These are phyloP conservation scores for Aureobasidium sp. DNA, from an alignment of 2,329 filamentous ascomycete species.

Conservation along the genomic window DNA sequence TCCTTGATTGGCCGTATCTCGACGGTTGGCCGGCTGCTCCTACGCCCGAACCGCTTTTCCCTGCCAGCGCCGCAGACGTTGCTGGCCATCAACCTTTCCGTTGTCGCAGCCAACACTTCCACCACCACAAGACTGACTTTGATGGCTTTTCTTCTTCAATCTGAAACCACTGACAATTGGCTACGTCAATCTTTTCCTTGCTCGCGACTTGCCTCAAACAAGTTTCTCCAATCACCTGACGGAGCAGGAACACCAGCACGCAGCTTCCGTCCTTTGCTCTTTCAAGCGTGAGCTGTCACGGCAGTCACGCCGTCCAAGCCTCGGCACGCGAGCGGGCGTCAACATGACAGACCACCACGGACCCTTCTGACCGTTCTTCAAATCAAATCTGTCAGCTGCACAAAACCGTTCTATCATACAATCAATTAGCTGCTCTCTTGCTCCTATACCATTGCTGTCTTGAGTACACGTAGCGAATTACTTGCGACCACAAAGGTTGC, in stretches of 20 bases:
- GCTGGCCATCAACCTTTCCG: not conserved
- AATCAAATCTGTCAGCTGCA: not conserved
- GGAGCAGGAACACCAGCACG: not conserved
- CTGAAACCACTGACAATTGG: not conserved
- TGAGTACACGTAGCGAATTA: not conserved
- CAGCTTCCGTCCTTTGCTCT: not conserved
- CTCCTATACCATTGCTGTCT: not conserved
- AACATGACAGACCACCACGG: not conserved
- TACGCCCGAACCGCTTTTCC: not conserved
- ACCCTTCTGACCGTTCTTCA: not conserved
- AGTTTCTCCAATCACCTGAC: not conserved
- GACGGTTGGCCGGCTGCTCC: not conserved
- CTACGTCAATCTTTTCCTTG: not conserved
- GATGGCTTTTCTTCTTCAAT: not conserved
- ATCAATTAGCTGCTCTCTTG: not conserved
- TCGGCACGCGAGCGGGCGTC: not conserved
- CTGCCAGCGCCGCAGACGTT: not conserved
- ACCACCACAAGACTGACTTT: not conserved
- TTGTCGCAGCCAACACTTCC: not conserved
- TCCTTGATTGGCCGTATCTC: constrained; percentile 1
- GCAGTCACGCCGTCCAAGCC: not conserved
- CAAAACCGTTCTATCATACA: not conserved
- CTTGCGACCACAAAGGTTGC: too few species aligned
- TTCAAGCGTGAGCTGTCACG: not conserved
- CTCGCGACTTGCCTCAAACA: not conserved